Percentiles rank a stretch among this genome's conserved stretches.
phyloP scores from a whole-genome alignment of 306 rosid species.

The Ammopiptanthus mongolicus region DNA sequence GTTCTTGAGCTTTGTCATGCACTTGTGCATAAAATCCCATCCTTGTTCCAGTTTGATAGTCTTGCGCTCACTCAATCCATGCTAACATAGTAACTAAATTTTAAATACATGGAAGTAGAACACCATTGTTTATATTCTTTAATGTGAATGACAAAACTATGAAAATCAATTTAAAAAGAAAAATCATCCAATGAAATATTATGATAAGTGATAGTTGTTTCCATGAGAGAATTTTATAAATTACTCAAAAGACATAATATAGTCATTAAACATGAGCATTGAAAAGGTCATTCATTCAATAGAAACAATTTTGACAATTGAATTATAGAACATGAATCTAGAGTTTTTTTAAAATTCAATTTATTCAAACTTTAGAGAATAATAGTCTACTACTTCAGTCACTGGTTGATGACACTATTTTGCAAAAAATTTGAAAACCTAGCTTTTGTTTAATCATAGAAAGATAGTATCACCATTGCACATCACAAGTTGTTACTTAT shows the following conservation, averaged over 20 bases:
- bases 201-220: no score
- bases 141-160: not conserved
- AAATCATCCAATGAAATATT: no score
- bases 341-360: no score
- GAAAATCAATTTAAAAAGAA: not conserved
- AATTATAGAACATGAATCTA: no score
- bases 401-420: not conserved
- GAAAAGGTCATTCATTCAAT: no score
- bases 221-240: no score
- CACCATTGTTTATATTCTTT: not conserved
- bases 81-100: no score
- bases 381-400: not conserved
- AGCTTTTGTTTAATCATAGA: not conserved
- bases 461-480: not conserved
- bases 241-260: no score
- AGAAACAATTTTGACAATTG: no score
- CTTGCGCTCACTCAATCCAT: conserved; percentile 47
- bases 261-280: no score
- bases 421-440: not conserved
- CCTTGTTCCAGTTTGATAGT: conserved; percentile 53
- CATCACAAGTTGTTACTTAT: not conserved
- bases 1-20: conserved; percentile 53
- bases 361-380: not conserved
- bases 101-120: conserved; percentile 5
- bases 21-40: conserved; percentile 59